phyloP scores from a whole-genome alignment of 306 rosid species.

The Mimosa pudica region DNA sequence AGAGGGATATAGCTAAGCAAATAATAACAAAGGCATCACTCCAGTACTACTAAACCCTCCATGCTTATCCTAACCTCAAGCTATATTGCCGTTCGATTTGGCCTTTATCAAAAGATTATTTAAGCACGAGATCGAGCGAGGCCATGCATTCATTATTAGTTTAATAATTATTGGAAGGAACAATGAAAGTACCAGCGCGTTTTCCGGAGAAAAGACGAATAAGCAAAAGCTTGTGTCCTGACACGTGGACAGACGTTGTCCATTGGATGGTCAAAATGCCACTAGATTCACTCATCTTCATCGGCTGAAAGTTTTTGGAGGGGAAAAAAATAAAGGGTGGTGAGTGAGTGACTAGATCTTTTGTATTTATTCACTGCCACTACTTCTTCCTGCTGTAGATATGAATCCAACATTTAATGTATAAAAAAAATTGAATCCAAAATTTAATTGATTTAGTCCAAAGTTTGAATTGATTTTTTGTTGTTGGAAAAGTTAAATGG shows the following conservation, averaged over 20 bases:
- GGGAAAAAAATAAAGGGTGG: too few relatives aligned
- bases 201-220: conserved; percentile 77
- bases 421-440: too few relatives aligned
- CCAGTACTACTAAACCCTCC: background rate
- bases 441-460: too few relatives aligned
- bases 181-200: conserved; percentile 66
- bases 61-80: background rate
- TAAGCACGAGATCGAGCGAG: conserved; percentile 27
- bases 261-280: conserved; percentile 41
- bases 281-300: background rate
- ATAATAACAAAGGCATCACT: background rate
- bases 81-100: background rate
- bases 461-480: too few relatives aligned
- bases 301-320: too few relatives aligned
- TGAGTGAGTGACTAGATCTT: too few relatives aligned
- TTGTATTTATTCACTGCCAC: too few relatives aligned
- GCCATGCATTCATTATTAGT: background rate
- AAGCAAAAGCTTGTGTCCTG: conserved; percentile 47
- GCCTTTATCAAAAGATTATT: background rate
- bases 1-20: conserved; percentile 43
- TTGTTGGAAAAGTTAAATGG: too few relatives aligned
- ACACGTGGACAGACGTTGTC: conserved; percentile 48
- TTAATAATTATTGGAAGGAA: conserved; percentile 44
- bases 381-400: too few relatives aligned
- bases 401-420: too few relatives aligned